Evolutionary conservation across 306 rosid genomes (phyloP).

Genomic region (Mucuna pruriens): DNA sequence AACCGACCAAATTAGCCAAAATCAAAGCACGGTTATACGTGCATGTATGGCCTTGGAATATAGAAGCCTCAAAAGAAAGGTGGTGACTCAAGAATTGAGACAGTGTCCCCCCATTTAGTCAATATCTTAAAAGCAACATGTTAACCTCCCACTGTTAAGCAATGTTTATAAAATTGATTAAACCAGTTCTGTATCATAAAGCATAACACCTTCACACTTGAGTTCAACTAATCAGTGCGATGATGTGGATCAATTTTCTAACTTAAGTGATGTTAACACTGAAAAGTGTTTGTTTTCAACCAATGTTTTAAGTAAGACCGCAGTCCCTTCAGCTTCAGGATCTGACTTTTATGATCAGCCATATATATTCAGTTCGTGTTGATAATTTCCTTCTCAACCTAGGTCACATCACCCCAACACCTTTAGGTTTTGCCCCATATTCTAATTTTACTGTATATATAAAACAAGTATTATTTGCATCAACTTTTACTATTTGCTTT

Average conservation of each 20-base stretch:
- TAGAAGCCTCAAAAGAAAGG: background rate
- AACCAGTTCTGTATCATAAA: background rate
- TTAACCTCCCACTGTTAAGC: background rate
- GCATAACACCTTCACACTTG: background rate
- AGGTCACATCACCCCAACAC: too few species aligned
- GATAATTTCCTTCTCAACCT: background rate
- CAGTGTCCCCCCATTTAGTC: constrained; percentile 19
- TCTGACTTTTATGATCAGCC: background rate
- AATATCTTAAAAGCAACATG: background rate
- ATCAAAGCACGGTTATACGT: constrained; percentile 2
- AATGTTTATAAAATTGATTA: background rate
- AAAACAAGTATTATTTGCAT: background rate
- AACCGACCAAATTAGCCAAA: constrained; percentile 20
- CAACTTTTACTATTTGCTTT: background rate
- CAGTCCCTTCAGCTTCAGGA: background rate
- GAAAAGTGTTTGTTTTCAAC: background rate
- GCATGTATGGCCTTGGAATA: background rate
- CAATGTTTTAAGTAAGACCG: background rate
- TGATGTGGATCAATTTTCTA: too few species aligned
- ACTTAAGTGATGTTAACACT: too few species aligned
- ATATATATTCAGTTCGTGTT: background rate
- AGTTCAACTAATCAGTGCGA: too few species aligned
- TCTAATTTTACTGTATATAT: too few species aligned
- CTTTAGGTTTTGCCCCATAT: too few species aligned
- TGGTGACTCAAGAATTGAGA: constrained; percentile 19